These are phyloP conservation scores for Coemansia reversa DNA, from an alignment of 192 early-diverging fungal genomes.

Conservation along the genomic window DNA sequence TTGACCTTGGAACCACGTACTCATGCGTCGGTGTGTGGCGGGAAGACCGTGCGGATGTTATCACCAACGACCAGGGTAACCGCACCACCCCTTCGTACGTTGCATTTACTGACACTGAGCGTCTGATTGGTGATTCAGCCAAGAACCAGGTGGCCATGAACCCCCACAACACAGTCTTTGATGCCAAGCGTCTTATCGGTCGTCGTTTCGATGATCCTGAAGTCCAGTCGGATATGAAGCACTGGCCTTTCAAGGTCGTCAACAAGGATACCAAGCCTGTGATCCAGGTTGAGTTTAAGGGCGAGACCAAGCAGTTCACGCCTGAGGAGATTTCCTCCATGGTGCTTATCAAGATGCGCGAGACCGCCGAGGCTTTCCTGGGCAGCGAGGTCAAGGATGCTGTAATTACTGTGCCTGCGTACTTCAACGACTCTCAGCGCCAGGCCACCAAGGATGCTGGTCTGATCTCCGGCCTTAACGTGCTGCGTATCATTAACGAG, in stretches of 20 bases:
- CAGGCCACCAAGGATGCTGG: constrained; percentile 99
- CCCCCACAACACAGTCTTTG: constrained; percentile 97
- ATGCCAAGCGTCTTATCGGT: constrained; percentile 98
- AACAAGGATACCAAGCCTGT: constrained; percentile 84
- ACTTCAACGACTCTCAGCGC: constrained; percentile 99
- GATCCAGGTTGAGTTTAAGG: constrained; percentile 94
- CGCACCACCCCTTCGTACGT: constrained; percentile 98
- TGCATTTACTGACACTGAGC: constrained; percentile 94
- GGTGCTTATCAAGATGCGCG: constrained; percentile 98
- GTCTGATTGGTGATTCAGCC: constrained; percentile 98
- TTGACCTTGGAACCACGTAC: constrained; percentile 63
- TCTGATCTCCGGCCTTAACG: constrained; percentile 93
- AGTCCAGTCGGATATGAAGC: constrained; percentile 99
- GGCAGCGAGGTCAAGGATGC: constrained; percentile 82
- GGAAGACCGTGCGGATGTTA: constrained; percentile 87
- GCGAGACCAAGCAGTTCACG: constrained; percentile 94
- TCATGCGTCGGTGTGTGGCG: constrained; percentile 68
- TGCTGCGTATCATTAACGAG: constrained; percentile 99
- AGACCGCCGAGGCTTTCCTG: constrained; percentile 92
- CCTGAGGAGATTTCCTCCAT: constrained; percentile 97
- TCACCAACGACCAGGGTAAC: constrained; percentile 99
- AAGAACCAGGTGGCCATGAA: constrained; percentile 99
- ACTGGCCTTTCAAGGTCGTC: constrained; percentile 97
- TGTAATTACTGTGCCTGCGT: constrained; percentile 96
- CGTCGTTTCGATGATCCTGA: constrained; percentile 88